Percentiles rank a stretch among this genome's conserved stretches.
Conservation (phyloP, 495 filamentous ascomycete genomes). For the Hapsidospora chrysogenum region DNA sequence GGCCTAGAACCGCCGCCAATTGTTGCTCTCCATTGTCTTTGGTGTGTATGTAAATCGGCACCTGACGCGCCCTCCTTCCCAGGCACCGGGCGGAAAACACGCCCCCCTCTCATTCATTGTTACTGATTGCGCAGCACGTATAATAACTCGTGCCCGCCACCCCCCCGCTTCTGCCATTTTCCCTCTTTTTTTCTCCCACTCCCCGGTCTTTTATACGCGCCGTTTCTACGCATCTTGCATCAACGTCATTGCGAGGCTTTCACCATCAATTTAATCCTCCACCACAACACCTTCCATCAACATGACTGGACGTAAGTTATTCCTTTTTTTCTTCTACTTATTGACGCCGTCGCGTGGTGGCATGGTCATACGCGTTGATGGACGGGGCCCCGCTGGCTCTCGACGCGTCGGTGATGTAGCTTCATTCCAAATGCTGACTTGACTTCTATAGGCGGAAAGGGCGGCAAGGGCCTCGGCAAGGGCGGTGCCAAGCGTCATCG, state of each 20-base stretch:
- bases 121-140: too few relatives aligned
- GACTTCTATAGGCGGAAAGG: slow-evolving; percentile 67
- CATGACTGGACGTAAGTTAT: slow-evolving; percentile 92
- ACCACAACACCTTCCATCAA: slow-evolving; percentile 30
- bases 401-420: too few relatives aligned
- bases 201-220: slow-evolving; percentile 9
- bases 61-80: too few relatives aligned
- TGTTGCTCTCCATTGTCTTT: too few relatives aligned
- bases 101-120: too few relatives aligned
- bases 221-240: slow-evolving; percentile 4
- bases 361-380: too few relatives aligned
- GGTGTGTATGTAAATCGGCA: too few relatives aligned
- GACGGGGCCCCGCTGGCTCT: too few relatives aligned
- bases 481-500: slow-evolving; percentile 88
- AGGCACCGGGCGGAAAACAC: too few relatives aligned
- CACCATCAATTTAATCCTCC: slow-evolving; percentile 8
- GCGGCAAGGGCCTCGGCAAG: slow-evolving; percentile 81
- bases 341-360: too few relatives aligned
- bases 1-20: too few relatives aligned
- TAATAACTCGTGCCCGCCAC: slow-evolving; percentile 3
- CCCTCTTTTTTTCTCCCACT: slow-evolving; percentile 11
- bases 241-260: not conserved
- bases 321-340: slow-evolving; percentile 6
- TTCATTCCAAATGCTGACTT: too few relatives aligned
- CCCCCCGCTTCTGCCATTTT: slow-evolving; percentile 3